These are phyloP conservation scores for Venturia pyrina DNA, from an alignment of 2,329 filamentous ascomycete species.

Conservation along the genomic window DNA sequence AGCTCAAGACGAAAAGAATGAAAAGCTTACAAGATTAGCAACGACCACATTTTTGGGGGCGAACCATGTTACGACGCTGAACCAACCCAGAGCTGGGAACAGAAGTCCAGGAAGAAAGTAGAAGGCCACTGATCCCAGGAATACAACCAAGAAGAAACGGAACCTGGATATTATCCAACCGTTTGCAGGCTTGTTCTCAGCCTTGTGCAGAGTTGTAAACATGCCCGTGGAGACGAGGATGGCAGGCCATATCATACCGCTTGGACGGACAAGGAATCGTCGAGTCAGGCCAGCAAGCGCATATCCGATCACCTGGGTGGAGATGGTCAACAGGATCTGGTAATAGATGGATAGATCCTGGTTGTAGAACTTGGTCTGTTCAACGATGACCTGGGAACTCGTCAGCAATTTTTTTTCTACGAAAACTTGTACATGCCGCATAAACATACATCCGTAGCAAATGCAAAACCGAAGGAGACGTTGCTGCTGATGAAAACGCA, in stretches of 20 bases:
- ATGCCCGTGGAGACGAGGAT: constrained; percentile 82
- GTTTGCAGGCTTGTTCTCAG: constrained; percentile 70
- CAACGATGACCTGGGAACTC: constrained; percentile 56
- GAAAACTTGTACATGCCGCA: not conserved
- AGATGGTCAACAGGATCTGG: constrained; percentile 72
- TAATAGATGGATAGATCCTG: constrained; percentile 69
- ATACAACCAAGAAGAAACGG: constrained; percentile 73
- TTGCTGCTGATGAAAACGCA: constrained; percentile 87
- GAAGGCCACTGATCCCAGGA: constrained; percentile 61
- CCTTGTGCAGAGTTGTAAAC: constrained; percentile 78
- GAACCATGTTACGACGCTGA: constrained; percentile 83
- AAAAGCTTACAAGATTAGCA: constrained; percentile 53
- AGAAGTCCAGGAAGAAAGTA: constrained; percentile 79
- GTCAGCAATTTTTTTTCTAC: constrained; percentile 8
- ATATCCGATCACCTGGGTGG: constrained; percentile 79
- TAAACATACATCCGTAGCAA: constrained; percentile 61
- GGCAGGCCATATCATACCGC: constrained; percentile 85
- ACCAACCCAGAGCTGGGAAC: constrained; percentile 78
- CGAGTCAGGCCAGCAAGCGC: constrained; percentile 75
- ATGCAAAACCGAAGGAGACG: constrained; percentile 81
- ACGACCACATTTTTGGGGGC: constrained; percentile 78
- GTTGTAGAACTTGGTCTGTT: constrained; percentile 82
- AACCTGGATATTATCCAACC: constrained; percentile 76
- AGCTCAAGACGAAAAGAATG: not conserved
- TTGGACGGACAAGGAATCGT: constrained; percentile 72